phyloP scores from a whole-genome alignment of 306 rosid species.

The Castanea sativa region DNA sequence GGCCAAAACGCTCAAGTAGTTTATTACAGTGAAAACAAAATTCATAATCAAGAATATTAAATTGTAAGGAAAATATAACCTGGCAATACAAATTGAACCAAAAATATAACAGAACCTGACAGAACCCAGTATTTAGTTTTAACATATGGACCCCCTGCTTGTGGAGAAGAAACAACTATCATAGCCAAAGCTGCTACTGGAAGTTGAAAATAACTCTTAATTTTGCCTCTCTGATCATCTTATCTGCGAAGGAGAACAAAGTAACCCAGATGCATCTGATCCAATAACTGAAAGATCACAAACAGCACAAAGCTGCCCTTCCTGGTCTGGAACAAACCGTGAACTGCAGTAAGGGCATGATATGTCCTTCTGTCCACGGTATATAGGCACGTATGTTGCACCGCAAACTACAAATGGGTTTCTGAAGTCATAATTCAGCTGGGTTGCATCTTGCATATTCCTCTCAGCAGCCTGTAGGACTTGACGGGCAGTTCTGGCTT shows the following conservation, averaged over 20 bases:
- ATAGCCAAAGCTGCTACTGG: constrained; percentile 20
- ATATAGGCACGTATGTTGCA: constrained; percentile 81
- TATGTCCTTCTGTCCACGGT: constrained; percentile 82
- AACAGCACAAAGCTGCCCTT: constrained; percentile 72
- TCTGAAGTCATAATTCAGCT: constrained; percentile 79
- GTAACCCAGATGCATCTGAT: constrained; percentile 88
- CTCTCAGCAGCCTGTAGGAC: constrained; percentile 87
- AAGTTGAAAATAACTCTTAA: constrained; percentile 27
- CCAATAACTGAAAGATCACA: constrained; percentile 88
- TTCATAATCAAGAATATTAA: not conserved
- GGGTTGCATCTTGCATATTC: constrained; percentile 68
- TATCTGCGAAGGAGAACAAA: constrained; percentile 78
- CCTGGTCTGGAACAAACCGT: constrained; percentile 78
- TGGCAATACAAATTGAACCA: not conserved
- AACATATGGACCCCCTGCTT: not conserved
- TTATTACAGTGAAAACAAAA: constrained; percentile 19
- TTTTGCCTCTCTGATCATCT: constrained; percentile 49
- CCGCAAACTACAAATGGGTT: constrained; percentile 93
- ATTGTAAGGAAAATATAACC: constrained; percentile 15
- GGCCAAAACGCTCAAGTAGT: not conserved
- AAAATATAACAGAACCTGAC: constrained; percentile 2
- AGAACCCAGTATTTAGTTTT: not conserved
- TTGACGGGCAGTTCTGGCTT: constrained; percentile 84
- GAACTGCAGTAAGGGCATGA: constrained; percentile 87
- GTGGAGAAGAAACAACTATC: constrained; percentile 3